A percentile compares a stretch with the other conserved stretches of the same genome.
Evolutionary conservation across 352 stramenopile species (phyloP).

Genomic region (Globisporangium apiculatum): DNA sequence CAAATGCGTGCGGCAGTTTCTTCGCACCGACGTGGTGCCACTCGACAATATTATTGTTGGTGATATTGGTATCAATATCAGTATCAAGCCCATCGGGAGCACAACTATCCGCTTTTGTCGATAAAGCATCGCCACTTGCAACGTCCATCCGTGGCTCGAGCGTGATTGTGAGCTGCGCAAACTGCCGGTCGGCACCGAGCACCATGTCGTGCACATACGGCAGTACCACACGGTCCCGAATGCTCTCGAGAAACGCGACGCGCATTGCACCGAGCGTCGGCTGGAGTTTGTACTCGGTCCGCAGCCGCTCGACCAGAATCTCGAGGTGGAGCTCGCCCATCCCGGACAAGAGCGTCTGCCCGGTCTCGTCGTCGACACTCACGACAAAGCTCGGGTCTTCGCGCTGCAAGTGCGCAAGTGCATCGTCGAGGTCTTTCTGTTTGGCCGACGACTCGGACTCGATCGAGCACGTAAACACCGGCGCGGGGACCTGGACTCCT

Average conservation of each 20-base stretch:
- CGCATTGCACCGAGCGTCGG: conserved; percentile 81
- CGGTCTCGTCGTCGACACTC: conserved; percentile 92
- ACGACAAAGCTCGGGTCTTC: conserved; percentile 98
- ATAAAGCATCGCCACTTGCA: conserved; percentile 15
- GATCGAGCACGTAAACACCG: conserved; percentile 89
- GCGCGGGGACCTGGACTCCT: conserved; percentile 64
- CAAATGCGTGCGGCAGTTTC: conserved; percentile 61
- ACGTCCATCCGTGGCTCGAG: conserved; percentile 44
- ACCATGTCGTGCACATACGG: conserved; percentile 56
- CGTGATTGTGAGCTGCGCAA: conserved; percentile 43
- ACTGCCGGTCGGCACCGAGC: conserved; percentile 67
- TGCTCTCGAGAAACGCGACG: conserved; percentile 89
- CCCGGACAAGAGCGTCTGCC: conserved; percentile 97
- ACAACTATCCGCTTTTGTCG: conserved; percentile 6
- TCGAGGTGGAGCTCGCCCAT: conserved; percentile 94
- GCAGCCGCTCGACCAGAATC: conserved; percentile 89
- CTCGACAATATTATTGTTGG: conserved; percentile 39
- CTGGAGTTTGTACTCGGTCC: conserved; percentile 84
- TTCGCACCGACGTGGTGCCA: conserved; percentile 41
- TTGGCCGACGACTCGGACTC: conserved; percentile 83
- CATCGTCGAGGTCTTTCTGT: conserved; percentile 83
- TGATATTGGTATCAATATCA: conserved; percentile 3
- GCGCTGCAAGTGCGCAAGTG: conserved; percentile 62
- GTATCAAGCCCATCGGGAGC: conserved; percentile 12
- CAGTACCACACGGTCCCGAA: conserved; percentile 29